Evolutionary conservation across 208 protist genomes (phyloP).

Genomic region (Trypanosoma avium): DNA sequence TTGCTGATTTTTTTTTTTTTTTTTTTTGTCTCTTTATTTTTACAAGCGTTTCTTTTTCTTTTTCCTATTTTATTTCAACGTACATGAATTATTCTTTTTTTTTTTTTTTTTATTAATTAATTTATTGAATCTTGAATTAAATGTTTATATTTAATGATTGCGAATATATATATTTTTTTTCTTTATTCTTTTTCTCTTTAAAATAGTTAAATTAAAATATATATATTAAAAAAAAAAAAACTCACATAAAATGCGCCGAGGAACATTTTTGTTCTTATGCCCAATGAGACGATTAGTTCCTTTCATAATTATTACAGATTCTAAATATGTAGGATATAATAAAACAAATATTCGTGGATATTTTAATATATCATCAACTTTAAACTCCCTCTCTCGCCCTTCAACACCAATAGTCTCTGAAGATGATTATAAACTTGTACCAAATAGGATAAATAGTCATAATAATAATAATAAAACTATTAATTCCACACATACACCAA

Average conservation of each 20-base stretch:
- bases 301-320: too few relatives aligned
- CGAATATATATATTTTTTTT: conserved; percentile 1
- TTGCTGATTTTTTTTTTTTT: conserved; percentile 12
- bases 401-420: conserved; percentile 8
- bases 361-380: not conserved
- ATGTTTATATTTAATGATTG: not conserved
- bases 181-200: too few relatives aligned
- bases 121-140: not conserved
- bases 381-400: not conserved
- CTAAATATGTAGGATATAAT: too few relatives aligned
- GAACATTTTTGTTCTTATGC: not conserved
- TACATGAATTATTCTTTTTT: too few relatives aligned
- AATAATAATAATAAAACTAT: too few relatives aligned
- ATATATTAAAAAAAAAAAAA: too few relatives aligned
- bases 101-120: conserved; percentile 8
- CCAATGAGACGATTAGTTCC: not conserved
- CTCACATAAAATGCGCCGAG: conserved; percentile 14
- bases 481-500: too few relatives aligned
- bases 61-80: not conserved
- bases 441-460: too few relatives aligned
- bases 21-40: conserved; percentile 6
- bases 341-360: not conserved
- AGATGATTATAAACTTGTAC: conserved; percentile 28
- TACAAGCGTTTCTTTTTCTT: not conserved
- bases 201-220: too few relatives aligned